Base-by-base conservation (phyloP, 306 rosid genomes). In the Cyamopsis tetragonoloba region DNA sequence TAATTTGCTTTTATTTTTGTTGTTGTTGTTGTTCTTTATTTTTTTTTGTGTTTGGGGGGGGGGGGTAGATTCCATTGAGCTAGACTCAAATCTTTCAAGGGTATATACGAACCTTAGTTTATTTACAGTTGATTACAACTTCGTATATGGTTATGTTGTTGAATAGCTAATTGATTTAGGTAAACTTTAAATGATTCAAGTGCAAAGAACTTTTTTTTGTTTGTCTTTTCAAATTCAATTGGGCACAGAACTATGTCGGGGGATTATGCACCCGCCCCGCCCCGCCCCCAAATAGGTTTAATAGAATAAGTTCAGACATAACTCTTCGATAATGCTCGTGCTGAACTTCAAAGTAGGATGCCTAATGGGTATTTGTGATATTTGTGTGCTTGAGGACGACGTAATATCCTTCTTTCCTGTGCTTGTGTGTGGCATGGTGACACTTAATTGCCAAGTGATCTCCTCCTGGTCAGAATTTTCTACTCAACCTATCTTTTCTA, bases 261-360 rank as follows among this genome's bases (percentile, higher is more conserved):
- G 54, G 3, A 12, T 42, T 37, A 14, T 17, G 50, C 47, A 9
- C 1, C 7, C 19, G 2, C 1, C 13, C 7, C 34, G 50, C 47
- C 6, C 1, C 7, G 13, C 3, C 1, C 13, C 7, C 34, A 53
- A 27, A 26, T 31, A 46, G 19, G 56, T 9, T 58, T 41, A 58
- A 42, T 49, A 24, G 17, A 12, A 22, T 31, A 17, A 15, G 39
- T 18, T 14, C 14, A 37, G 53, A 60, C 34, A 26, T 42, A 31
- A 34, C 3, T 57, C 32, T 43, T 71, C 18, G 70, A 27, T 43
- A 58, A 75, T 75, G 70, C 70, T 27, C 47, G 15, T 51, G 77
- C 68, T 53, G 70, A 61, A 39, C 67, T 61, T 47, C 61, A 35
- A 39, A 15, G 49, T 56, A 28, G 47, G 51, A 28, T 18, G 34